Evolutionary conservation across 2,329 filamentous ascomycete species (phyloP), one percentile per base, ranked within the genome.

Genomic region (Aspergillus calidoustus): DNA sequence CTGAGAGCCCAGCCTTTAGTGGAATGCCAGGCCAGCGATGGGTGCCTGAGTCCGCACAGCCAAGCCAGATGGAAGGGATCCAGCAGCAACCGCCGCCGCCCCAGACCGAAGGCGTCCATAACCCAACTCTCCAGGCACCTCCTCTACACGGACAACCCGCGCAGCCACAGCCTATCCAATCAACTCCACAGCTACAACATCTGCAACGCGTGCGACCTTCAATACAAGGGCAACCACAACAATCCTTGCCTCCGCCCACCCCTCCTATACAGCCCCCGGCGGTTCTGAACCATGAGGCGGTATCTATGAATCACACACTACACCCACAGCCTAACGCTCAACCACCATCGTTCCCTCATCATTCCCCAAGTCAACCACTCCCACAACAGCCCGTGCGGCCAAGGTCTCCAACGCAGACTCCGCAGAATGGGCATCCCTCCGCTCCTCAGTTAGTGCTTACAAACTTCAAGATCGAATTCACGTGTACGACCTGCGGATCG

Each of bases 381-480:
- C 51, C 67, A 44, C 66, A 61, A 44, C 68, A 66, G 15, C 48
- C 65, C n/a, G 64, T 57, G 13, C 67, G 64, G 22, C 64, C 69
- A 28, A 72, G 72, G 57, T 66, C 63, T 34, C 65, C 68, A 7
- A 61, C 63, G 30, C 74, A 72, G 34, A 57, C 66, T n/a, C 63
- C 65, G 17, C 63, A 66, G n/a, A 59, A 54, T 57, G 68, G 71
- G 22, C 72, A 74, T 54, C 61, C 68, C 46, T 63, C 64, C 9
- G 66, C 69, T 17, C 62, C 75, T 9, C 74, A 75, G 47, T 64
- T 75, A 49, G 65, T 74, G 31, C 65, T 77, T 6, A 73, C 74
- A 9, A 74, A 76, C 46, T 77, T 78, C 60, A 78, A 77, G 60
- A 76, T 78, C 46, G 76, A 78, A 50, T 78, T 78, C 28, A 75